Evolutionary conservation across 2,329 filamentous ascomycete genomes (phyloP).

Genomic region (Arthrobotrys iridis): DNA sequence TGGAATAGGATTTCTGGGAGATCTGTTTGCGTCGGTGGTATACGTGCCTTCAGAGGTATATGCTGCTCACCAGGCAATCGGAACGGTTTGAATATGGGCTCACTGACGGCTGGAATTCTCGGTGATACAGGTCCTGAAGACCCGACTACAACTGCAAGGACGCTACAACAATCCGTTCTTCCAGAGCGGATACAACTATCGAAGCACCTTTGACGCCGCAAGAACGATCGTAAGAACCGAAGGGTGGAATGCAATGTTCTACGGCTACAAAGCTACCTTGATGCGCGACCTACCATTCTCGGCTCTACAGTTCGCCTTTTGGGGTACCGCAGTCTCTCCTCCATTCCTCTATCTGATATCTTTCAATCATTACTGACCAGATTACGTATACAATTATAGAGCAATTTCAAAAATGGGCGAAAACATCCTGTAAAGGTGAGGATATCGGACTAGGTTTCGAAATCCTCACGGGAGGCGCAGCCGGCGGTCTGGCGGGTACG

Average conservation of each 20-base stretch:
- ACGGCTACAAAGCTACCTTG: constrained; percentile 96
- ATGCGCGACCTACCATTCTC: constrained; percentile 96
- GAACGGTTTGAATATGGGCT: too few relatives aligned
- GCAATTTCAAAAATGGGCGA: constrained; percentile 85
- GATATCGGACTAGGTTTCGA: constrained; percentile 88
- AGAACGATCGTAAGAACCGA: constrained; percentile 85
- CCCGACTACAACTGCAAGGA: constrained; percentile 92
- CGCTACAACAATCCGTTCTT: constrained; percentile 95
- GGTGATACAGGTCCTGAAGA: constrained; percentile 75
- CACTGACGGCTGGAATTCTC: too few relatives aligned
- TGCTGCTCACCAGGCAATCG: neutral
- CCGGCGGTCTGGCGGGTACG: constrained; percentile 90
- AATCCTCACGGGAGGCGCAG: constrained; percentile 85
- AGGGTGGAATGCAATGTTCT: constrained; percentile 85
- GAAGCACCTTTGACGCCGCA: constrained; percentile 81
- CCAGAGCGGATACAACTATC: constrained; percentile 94
- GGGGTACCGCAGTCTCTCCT: too few relatives aligned
- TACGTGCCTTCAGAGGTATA: constrained; percentile 90
- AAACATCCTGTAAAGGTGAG: constrained; percentile 74
- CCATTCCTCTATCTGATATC: too few relatives aligned
- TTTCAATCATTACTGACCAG: too few relatives aligned
- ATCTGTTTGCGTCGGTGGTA: constrained; percentile 87
- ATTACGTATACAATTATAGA: constrained; percentile 67
- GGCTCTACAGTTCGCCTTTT: constrained; percentile 96
- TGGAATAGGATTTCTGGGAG: constrained; percentile 78